Evolutionary conservation across 2,329 filamentous ascomycete genomes (phyloP).

Genomic region (Fusarium fracticaudum): DNA sequence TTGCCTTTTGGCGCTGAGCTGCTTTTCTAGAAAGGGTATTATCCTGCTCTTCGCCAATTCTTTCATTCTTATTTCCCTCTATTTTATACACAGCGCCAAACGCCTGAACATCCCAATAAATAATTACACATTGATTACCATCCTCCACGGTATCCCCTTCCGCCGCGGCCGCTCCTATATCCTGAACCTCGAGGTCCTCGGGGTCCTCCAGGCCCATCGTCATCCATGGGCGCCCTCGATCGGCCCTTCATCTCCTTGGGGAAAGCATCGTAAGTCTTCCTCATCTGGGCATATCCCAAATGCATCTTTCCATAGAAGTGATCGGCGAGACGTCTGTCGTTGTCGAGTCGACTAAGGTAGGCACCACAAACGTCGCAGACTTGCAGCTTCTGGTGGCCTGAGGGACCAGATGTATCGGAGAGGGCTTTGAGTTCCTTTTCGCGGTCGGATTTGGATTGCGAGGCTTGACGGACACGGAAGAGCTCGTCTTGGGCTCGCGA

Average conservation of each 20-base stretch:
- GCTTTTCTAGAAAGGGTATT: slow-evolving; percentile 41
- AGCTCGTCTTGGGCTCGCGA: slow-evolving; percentile 86
- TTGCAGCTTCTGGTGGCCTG: slow-evolving; percentile 96
- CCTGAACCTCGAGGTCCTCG: slow-evolving; percentile 64
- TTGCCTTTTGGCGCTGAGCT: slow-evolving; percentile 6
- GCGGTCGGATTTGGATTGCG: slow-evolving; percentile 81
- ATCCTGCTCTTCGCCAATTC: slow-evolving; percentile 16
- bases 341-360: slow-evolving; percentile 91
- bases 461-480: slow-evolving; percentile 83
- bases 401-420: slow-evolving; percentile 90
- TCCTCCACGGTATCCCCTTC: slow-evolving; percentile 60
- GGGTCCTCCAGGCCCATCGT: slow-evolving; percentile 56
- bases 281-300: slow-evolving; percentile 96
- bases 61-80: slow-evolving; percentile 15
- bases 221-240: slow-evolving; percentile 66
- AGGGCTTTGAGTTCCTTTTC: slow-evolving; percentile 91
- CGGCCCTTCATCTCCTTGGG: slow-evolving; percentile 85
- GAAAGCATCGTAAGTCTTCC: slow-evolving; percentile 89
- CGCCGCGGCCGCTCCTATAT: slow-evolving; percentile 62
- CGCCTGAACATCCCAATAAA: slow-evolving; percentile 25
- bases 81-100: slow-evolving; percentile 36
- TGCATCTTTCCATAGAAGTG: slow-evolving; percentile 99
- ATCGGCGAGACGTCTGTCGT: slow-evolving; percentile 91
- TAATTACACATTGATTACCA: slow-evolving; percentile 49
- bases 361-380: slow-evolving; percentile 99